Evolutionary conservation across 495 filamentous ascomycete genomes (phyloP).

Genomic region (Talaromyces nanjingensis): DNA sequence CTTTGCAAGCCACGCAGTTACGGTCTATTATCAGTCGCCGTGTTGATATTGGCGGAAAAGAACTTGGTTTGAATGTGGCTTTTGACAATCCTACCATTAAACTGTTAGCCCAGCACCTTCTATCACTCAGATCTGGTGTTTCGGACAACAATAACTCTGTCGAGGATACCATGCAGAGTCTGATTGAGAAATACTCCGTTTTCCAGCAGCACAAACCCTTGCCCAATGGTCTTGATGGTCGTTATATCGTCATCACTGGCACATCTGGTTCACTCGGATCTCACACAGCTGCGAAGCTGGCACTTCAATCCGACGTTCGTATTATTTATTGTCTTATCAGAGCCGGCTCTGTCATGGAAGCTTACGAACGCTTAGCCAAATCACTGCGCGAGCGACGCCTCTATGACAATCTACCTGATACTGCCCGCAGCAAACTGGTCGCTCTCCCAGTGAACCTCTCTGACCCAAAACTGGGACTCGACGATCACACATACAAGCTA

Average conservation of each 20-base stretch:
- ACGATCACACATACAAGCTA: conserved; percentile 21
- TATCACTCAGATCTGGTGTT: conserved; percentile 18
- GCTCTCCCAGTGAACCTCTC: conserved; percentile 32
- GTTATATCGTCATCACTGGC: conserved; percentile 25
- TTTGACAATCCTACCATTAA: conserved; percentile 39
- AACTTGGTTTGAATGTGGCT: conserved; percentile 38
- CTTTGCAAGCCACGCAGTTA: conserved; percentile 44
- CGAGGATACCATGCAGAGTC: conserved; percentile 22
- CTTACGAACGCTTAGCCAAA: conserved; percentile 39
- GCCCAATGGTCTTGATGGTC: conserved; percentile 10
- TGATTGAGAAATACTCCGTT: conserved; percentile 34
- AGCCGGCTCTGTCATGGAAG: conserved; percentile 36
- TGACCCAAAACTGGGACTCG: conserved; percentile 38
- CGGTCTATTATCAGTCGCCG: conserved; percentile 29
- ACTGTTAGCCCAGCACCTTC: conserved; percentile 25
- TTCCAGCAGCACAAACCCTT: conserved; percentile 30
- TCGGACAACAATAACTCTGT: conserved; percentile 16
- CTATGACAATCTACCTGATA: conserved; percentile 17
- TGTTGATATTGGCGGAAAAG: conserved; percentile 23
- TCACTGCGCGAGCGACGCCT: conserved; percentile 32
- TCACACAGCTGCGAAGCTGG: conserved; percentile 17
- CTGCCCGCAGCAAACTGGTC: conserved; percentile 28
- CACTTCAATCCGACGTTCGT: conserved; percentile 17
- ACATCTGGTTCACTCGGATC: conserved; percentile 20
- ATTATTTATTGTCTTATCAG: conserved; percentile 52